Percentiles rank a stretch among this genome's conserved stretches.
phyloP scores from a whole-genome alignment of 1,139 yeast genomes.

The Yamadazyma trypodendri region DNA sequence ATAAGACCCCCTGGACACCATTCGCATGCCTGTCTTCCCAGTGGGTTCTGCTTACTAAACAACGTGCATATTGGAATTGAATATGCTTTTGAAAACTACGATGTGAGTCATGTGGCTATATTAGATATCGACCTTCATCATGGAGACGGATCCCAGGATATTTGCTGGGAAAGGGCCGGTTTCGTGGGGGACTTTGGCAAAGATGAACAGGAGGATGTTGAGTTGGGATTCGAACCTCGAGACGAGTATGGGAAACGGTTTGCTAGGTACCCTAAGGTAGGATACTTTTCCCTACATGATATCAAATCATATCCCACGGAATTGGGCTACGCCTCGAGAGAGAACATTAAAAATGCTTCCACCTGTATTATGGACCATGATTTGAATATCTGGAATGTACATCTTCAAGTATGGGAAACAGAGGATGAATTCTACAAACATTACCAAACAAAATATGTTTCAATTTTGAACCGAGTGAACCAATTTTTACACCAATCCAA shows the following conservation, averaged over 20 bases:
- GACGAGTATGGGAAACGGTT: slow-evolving; percentile 55
- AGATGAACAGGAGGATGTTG: slow-evolving; percentile 39
- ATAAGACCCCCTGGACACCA: slow-evolving; percentile 90
- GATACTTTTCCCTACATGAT: slow-evolving; percentile 83
- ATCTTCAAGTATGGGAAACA: slow-evolving; percentile 62
- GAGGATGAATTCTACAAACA: slow-evolving; percentile 66
- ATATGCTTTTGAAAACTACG: slow-evolving; percentile 65
- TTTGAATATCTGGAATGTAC: slow-evolving; percentile 82
- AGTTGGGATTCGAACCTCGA: slow-evolving; percentile 31
- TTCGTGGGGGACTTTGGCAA: slow-evolving; percentile 52
- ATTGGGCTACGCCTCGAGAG: slow-evolving; percentile 70
- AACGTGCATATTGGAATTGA: slow-evolving; percentile 83
- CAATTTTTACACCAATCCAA: slow-evolving; percentile 59
- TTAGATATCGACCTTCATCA: slow-evolving; percentile 85
- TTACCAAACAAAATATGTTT: slow-evolving; percentile 62
- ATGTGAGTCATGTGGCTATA: slow-evolving; percentile 77
- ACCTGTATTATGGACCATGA: slow-evolving; percentile 81
- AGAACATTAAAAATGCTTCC: slow-evolving; percentile 72
- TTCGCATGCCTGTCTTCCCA: slow-evolving; percentile 79
- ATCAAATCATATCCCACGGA: slow-evolving; percentile 88
- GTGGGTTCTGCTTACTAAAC: slow-evolving; percentile 84
- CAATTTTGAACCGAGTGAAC: slow-evolving; percentile 64
- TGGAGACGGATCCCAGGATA: slow-evolving; percentile 92
- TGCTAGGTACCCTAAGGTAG: slow-evolving; percentile 63
- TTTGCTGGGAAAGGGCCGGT: slow-evolving; percentile 80